A percentile compares a stretch with the other conserved stretches of the same genome.
Conservation (phyloP, 306 rosid genomes). For the Pyrus communis region DNA sequence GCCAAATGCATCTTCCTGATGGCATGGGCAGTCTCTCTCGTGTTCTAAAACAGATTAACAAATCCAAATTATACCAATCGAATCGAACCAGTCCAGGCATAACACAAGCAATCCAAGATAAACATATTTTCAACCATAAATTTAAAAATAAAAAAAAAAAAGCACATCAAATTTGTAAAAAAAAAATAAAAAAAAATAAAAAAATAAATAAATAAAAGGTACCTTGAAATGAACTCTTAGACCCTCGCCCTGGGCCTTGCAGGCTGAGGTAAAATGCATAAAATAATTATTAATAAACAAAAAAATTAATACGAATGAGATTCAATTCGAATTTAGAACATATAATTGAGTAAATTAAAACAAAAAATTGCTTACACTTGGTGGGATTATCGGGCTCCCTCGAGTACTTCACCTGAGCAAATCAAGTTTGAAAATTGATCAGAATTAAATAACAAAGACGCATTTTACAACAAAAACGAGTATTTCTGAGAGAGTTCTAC, state of each 20-base stretch:
- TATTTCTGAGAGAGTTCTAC: not conserved
- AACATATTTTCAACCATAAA: not conserved
- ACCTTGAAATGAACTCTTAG: conserved; percentile 95
- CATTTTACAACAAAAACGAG: not conserved
- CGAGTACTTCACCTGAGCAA: conserved; percentile 75
- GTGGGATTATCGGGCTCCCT: conserved; percentile 80
- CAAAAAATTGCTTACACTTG: conserved; percentile 39
- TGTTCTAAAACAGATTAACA: conserved; percentile 40
- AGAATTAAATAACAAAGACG: not conserved
- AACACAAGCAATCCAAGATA: not conserved
- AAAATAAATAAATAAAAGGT: too few relatives aligned
- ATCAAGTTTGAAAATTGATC: not conserved
- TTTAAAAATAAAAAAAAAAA: too few relatives aligned
- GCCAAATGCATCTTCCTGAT: conserved; percentile 66
- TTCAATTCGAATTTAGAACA: not conserved
- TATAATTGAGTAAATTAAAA: not conserved
- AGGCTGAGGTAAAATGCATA: conserved; percentile 37
- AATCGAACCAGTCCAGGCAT: not conserved
- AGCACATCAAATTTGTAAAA: not conserved
- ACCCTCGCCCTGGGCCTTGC: conserved; percentile 87
- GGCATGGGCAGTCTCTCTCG: conserved; percentile 68
- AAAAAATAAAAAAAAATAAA: too few relatives aligned
- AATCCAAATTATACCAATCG: not conserved
- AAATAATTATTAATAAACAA: not conserved
- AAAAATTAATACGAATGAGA: not conserved